phyloP scores from a whole-genome alignment of 176 grass and related monocot genomes.

The Lolium rigidum region DNA sequence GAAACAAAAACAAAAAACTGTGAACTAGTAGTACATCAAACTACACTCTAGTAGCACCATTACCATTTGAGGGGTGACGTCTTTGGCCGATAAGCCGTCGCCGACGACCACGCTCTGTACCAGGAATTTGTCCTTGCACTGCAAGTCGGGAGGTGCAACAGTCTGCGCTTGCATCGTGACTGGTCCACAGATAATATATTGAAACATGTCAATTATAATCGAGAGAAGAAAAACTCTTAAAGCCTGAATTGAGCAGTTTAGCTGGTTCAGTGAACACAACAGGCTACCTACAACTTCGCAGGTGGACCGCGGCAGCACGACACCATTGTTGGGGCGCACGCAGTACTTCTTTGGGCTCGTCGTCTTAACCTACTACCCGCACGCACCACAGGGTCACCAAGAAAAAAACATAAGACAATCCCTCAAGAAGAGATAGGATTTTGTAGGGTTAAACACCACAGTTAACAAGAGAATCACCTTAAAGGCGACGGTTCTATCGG shows the following conservation, averaged over 20 bases:
- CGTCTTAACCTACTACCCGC: constrained; percentile 79
- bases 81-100: constrained; percentile 41
- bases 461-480: constrained; percentile 59
- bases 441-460: constrained; percentile 34
- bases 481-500: constrained; percentile 60
- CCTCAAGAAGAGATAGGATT: constrained; percentile 28
- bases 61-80: constrained; percentile 67
- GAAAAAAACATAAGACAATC: constrained; percentile 37
- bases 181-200: constrained; percentile 34
- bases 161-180: constrained; percentile 75
- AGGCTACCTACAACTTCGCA: constrained; percentile 64
- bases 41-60: constrained; percentile 40
- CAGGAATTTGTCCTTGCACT: constrained; percentile 84
- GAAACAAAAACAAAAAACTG: not conserved
- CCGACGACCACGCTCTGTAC: constrained; percentile 61
- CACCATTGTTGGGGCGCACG: constrained; percentile 75
- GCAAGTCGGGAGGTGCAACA: constrained; percentile 62
- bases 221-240: not conserved
- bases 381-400: constrained; percentile 39
- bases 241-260: constrained; percentile 14
- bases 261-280: constrained; percentile 17
- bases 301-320: constrained; percentile 59
- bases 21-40: not conserved
- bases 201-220: not conserved
- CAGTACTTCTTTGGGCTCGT: constrained; percentile 85